These are phyloP conservation scores for Trifolium subterraneum DNA, from an alignment of 306 rosid genomes.

Conservation along the genomic window DNA sequence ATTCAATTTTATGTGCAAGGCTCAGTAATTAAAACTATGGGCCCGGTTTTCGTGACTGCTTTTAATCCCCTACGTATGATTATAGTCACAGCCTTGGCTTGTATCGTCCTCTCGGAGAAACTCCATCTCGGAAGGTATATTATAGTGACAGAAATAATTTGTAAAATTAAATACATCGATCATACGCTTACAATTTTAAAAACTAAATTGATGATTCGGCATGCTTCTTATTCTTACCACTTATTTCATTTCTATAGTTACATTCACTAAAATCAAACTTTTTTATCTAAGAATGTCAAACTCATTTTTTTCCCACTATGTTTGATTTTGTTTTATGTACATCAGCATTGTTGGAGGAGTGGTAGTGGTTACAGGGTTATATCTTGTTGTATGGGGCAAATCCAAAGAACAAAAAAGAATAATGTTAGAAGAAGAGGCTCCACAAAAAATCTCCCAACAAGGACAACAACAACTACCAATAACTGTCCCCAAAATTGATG, in stretches of 20 bases:
- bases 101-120: conserved; percentile 62
- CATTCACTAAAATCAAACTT: not conserved
- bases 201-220: not conserved
- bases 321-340: conserved; percentile 1
- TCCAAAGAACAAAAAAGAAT: conserved; percentile 36
- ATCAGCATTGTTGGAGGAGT: conserved; percentile 49
- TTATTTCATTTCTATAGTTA: not conserved
- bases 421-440: conserved; percentile 16
- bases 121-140: conserved; percentile 74
- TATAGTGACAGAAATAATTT: no score
- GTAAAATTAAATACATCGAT: no score
- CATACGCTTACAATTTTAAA: not conserved
- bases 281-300: not conserved
- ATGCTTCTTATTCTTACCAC: not conserved
- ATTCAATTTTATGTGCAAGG: conserved; percentile 77
- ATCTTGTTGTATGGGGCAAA: conserved; percentile 54
- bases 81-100: conserved; percentile 57
- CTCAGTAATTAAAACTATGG: conserved; percentile 59
- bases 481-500: conserved; percentile 22
- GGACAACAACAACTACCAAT: conserved; percentile 41
- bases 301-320: not conserved
- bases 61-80: conserved; percentile 80
- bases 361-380: conserved; percentile 43
- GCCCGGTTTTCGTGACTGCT: conserved; percentile 81
- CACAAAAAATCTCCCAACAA: conserved; percentile 23